phyloP scores from a whole-genome alignment of 208 protist species.

The Phytomonas sp. region DNA sequence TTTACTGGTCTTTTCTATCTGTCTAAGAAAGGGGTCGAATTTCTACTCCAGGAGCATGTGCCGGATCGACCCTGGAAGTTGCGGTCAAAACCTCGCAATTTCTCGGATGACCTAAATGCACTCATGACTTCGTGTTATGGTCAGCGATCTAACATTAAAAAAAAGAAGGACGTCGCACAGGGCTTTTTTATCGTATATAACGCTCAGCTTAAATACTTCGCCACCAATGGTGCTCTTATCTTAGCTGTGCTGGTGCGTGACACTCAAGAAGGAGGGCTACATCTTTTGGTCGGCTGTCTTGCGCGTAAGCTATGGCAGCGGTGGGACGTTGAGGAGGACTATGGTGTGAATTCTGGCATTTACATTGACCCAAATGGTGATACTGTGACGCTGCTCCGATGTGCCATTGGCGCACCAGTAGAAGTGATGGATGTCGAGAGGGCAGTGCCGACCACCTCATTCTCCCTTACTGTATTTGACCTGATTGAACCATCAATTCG shows the following conservation, averaged over 20 bases:
- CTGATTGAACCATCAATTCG: conserved; percentile 8
- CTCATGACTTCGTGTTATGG: neutral
- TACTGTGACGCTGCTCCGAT: conserved; percentile 9
- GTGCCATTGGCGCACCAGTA: conserved; percentile 23
- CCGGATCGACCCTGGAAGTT: conserved; percentile 1
- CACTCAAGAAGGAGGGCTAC: neutral
- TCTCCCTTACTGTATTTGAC: conserved; percentile 57
- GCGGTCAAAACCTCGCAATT: conserved; percentile 17
- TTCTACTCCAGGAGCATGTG: conserved; percentile 21
- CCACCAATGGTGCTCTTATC: neutral
- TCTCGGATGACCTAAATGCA: conserved; percentile 13
- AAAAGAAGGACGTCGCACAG: neutral
- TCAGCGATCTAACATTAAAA: neutral
- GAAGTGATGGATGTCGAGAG: conserved; percentile 7
- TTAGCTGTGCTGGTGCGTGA: neutral
- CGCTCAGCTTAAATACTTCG: neutral
- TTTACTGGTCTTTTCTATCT: conserved; percentile 12
- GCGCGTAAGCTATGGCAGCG: neutral
- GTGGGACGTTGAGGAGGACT: neutral
- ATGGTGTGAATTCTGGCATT: neutral
- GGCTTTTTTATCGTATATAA: neutral
- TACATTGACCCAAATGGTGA: neutral
- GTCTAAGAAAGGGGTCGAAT: conserved; percentile 9
- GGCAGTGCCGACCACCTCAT: conserved; percentile 24
- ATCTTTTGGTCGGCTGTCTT: neutral